These are phyloP conservation scores for Chiua sp. DNA, from an alignment of 1,284 basidiomycete genomes.

Conservation along the genomic window DNA sequence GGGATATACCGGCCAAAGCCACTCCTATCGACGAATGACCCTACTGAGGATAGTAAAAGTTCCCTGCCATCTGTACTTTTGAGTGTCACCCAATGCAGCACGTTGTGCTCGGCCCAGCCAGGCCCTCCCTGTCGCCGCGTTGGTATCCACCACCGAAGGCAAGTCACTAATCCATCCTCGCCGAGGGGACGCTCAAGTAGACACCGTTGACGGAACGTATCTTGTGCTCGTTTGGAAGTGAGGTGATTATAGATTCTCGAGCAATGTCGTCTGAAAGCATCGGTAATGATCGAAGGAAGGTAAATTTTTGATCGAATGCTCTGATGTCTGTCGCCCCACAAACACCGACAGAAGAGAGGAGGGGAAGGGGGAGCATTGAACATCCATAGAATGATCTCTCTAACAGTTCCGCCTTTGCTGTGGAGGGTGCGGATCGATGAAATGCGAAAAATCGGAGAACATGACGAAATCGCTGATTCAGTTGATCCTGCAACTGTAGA, in stretches of 20 bases:
- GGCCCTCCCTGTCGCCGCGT: too few species aligned
- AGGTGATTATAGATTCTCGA: slow-evolving; percentile 38
- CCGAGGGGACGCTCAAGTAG: slow-evolving; percentile 58
- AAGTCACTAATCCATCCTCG: slow-evolving; percentile 78
- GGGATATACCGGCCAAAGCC: slow-evolving; percentile 54
- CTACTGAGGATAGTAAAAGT: slow-evolving; percentile 3
- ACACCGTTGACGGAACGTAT: slow-evolving; percentile 39
- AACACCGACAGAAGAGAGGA: slow-evolving; percentile 84
- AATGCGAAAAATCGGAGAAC: slow-evolving; percentile 89
- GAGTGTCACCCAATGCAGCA: too few species aligned
- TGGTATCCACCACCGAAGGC: slow-evolving; percentile 82
- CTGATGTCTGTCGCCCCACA: slow-evolving; percentile 75
- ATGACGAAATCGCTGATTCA: slow-evolving; percentile 67
- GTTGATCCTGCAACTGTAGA: slow-evolving; percentile 41
- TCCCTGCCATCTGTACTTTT: background rate
- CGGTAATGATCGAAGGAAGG: slow-evolving; percentile 85
- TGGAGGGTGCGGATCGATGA: slow-evolving; percentile 82
- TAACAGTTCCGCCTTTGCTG: slow-evolving; percentile 74
- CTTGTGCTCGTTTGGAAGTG: slow-evolving; percentile 65
- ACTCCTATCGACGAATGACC: background rate
- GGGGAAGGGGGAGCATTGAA: slow-evolving; percentile 56
- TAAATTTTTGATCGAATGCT: slow-evolving; percentile 72
- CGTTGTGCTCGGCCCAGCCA: too few species aligned
- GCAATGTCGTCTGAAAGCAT: slow-evolving; percentile 46
- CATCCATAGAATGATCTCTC: slow-evolving; percentile 84